Conservation (phyloP, 306 rosid species). For the Prunus dulcis region DNA sequence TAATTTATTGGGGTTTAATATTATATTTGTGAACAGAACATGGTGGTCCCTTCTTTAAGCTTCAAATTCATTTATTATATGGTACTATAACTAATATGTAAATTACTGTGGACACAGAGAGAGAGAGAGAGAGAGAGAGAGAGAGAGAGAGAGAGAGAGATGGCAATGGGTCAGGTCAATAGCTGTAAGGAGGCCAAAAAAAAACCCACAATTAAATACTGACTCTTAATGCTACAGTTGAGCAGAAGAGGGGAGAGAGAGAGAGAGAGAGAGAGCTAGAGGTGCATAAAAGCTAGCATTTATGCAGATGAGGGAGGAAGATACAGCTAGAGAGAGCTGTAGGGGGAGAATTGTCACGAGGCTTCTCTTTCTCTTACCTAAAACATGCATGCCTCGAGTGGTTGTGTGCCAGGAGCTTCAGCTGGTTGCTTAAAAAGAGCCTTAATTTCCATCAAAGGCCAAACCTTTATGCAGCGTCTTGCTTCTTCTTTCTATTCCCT, state of each 20-base stretch:
- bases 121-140: constrained; percentile 18
- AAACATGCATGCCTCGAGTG: constrained; percentile 37
- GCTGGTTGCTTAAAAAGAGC: constrained; percentile 12
- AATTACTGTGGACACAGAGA: constrained; percentile 16
- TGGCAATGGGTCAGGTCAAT: constrained; percentile 51
- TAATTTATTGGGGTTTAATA: background rate
- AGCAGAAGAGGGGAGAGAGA: background rate
- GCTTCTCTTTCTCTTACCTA: constrained; percentile 11
- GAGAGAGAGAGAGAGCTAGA: background rate
- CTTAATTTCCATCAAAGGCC: constrained; percentile 21
- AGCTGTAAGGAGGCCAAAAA: constrained; percentile 69
- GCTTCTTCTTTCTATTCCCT: constrained; percentile 10
- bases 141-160: constrained; percentile 16
- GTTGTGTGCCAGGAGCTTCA: constrained; percentile 1
- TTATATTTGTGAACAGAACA: constrained; percentile 14
- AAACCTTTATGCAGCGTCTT: background rate
- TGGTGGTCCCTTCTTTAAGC: constrained; percentile 36
- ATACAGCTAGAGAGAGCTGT: background rate
- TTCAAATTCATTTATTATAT: constrained; percentile 13
- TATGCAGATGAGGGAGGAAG: constrained; percentile 26
- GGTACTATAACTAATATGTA: constrained; percentile 4
- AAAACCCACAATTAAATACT: constrained; percentile 33
- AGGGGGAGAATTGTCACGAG: constrained; percentile 29
- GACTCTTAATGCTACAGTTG: constrained; percentile 32
- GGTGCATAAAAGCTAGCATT: constrained; percentile 23